phyloP scores from a whole-genome alignment of 805 yeast species.

The Pichia heedii region DNA sequence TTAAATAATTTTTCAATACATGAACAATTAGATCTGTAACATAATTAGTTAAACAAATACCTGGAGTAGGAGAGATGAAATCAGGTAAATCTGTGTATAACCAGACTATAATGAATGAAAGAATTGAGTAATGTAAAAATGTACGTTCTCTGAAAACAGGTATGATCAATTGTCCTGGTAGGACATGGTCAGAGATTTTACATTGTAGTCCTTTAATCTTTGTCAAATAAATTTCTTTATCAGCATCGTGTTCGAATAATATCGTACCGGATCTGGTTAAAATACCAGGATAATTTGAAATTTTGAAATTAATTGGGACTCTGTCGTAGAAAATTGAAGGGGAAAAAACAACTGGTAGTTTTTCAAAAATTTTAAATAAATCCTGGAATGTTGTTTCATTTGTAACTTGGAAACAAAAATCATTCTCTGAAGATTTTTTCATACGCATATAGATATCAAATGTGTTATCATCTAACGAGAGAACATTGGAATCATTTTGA shows the following conservation, averaged over 20 bases:
- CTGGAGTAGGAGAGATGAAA: constrained; percentile 84
- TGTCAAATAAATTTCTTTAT: constrained; percentile 35
- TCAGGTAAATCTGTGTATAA: constrained; percentile 92
- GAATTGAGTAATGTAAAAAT: constrained; percentile 31
- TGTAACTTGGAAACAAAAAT: constrained; percentile 77
- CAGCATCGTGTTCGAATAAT: constrained; percentile 56
- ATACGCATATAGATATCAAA: constrained; percentile 63
- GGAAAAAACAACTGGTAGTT: constrained; percentile 65
- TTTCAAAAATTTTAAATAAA: constrained; percentile 51
- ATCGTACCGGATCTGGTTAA: constrained; percentile 78
- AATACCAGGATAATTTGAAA: constrained; percentile 65
- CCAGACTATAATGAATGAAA: constrained; percentile 51
- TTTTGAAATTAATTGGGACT: constrained; percentile 54
- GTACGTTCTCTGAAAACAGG: constrained; percentile 58
- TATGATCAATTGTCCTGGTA: constrained; percentile 86
- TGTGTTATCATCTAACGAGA: background rate
- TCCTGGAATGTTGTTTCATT: constrained; percentile 49
- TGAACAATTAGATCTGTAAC: constrained; percentile 27
- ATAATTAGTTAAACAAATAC: constrained; percentile 66
- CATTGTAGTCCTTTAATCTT: constrained; percentile 39
- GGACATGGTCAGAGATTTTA: constrained; percentile 47
- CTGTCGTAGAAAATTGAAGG: constrained; percentile 69
- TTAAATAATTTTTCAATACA: constrained; percentile 27
- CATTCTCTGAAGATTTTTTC: constrained; percentile 78
- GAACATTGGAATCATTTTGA: too few species aligned